Evolutionary conservation across 495 filamentous ascomycete genomes (phyloP).

Genomic region (Durotheca rogersii): DNA sequence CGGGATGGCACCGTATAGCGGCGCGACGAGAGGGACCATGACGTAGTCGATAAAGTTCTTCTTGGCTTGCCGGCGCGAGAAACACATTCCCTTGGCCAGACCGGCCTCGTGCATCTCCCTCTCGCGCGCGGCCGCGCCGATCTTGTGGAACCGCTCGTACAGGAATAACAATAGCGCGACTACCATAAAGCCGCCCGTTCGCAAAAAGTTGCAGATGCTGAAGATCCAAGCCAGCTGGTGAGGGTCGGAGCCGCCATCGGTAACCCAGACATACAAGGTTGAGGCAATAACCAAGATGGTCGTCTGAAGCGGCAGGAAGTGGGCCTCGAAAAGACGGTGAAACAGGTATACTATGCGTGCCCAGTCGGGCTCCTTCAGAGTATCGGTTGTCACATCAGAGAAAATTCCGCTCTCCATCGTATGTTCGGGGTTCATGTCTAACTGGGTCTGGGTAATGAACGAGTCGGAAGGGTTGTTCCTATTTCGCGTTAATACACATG

Average conservation of each 20-base stretch:
- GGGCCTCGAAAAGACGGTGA: slow-evolving; percentile 66
- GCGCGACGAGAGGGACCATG: slow-evolving; percentile 61
- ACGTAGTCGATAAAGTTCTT: slow-evolving; percentile 56
- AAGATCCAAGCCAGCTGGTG: slow-evolving; percentile 56
- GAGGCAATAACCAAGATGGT: slow-evolving; percentile 61
- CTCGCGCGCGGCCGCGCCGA: slow-evolving; percentile 57
- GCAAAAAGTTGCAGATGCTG: slow-evolving; percentile 56
- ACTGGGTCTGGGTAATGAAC: slow-evolving; percentile 48
- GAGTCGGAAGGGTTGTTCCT: slow-evolving; percentile 45
- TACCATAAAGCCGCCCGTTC: slow-evolving; percentile 57
- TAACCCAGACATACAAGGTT: slow-evolving; percentile 53
- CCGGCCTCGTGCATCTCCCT: slow-evolving; percentile 64
- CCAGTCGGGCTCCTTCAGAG: slow-evolving; percentile 46
- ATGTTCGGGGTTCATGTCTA: slow-evolving; percentile 43
- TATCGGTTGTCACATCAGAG: slow-evolving; percentile 49
- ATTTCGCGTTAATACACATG: slow-evolving; percentile 3
- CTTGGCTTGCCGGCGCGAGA: slow-evolving; percentile 54
- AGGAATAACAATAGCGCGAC: slow-evolving; percentile 60
- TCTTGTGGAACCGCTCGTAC: slow-evolving; percentile 62
- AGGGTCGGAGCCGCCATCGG: slow-evolving; percentile 47
- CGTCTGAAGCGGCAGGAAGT: slow-evolving; percentile 66
- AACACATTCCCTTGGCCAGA: slow-evolving; percentile 58
- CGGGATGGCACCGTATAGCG: slow-evolving; percentile 62
- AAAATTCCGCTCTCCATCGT: slow-evolving; percentile 48
- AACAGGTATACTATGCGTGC: slow-evolving; percentile 49